Percentiles rank a stretch among this genome's conserved stretches.
Conservation (phyloP, 768 basidiomycete genomes). For the Cystobasidium tubakii region DNA sequence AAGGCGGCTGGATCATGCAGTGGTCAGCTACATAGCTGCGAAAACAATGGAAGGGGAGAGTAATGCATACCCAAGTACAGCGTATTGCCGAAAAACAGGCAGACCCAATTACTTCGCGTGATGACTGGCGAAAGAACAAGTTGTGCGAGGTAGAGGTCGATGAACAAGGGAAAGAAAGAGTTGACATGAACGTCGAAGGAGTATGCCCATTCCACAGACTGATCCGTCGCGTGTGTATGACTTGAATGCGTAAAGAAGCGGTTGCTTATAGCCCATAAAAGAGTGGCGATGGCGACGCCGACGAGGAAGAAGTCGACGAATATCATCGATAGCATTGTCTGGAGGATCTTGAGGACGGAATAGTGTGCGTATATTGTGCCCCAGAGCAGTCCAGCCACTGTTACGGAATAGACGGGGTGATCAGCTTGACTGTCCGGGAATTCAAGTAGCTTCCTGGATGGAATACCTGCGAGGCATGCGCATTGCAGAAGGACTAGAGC, state of each 20-base stretch:
- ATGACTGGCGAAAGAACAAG: constrained; percentile 78
- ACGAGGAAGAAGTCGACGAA: constrained; percentile 77
- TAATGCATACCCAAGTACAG: constrained; percentile 62
- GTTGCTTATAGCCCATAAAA: constrained; percentile 58
- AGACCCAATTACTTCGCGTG: constrained; percentile 83
- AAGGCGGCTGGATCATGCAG: constrained; percentile 44
- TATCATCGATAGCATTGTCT: constrained; percentile 71
- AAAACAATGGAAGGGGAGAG: neutral
- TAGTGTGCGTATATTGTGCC: constrained; percentile 70
- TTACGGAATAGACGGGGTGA: neutral
- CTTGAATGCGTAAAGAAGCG: constrained; percentile 43
- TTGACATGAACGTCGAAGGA: constrained; percentile 96
- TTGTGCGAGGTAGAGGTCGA: constrained; percentile 82
- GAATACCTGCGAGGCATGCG: constrained; percentile 69
- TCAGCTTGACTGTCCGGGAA: neutral
- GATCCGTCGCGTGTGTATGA: constrained; percentile 42
- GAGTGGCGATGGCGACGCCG: constrained; percentile 66
- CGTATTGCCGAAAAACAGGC: constrained; percentile 85
- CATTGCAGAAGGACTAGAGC: constrained; percentile 75
- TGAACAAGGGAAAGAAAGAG: constrained; percentile 88
- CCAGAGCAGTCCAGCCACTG: constrained; percentile 80
- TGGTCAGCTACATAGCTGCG: neutral
- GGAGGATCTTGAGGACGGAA: constrained; percentile 56
- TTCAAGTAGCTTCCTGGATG: neutral
- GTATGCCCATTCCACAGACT: constrained; percentile 59